Conservation (phyloP, 768 basidiomycete genomes). For the Tylopilus felleus region DNA sequence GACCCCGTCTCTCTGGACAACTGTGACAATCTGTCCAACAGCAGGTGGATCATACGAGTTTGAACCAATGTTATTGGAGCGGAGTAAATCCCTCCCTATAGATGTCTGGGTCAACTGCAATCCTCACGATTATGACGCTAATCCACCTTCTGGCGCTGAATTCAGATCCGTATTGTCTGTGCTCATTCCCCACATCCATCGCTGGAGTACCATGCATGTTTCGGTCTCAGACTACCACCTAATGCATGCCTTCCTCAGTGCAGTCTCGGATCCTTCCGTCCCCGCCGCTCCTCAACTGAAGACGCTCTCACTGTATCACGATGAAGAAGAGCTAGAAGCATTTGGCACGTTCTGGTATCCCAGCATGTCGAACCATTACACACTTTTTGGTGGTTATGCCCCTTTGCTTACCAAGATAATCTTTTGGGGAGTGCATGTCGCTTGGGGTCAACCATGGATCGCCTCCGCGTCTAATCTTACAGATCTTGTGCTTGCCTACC, state of each 20-base stretch:
- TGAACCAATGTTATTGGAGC: too few species aligned
- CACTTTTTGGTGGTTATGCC: conserved; percentile 30
- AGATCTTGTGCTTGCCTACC: neutral
- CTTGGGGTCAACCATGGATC: neutral
- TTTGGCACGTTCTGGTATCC: conserved; percentile 6
- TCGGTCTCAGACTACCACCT: conserved; percentile 44
- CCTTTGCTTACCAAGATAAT: neutral
- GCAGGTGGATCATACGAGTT: too few species aligned
- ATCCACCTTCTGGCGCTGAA: conserved; percentile 18
- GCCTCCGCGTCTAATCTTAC: neutral
- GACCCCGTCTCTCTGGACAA: too few species aligned
- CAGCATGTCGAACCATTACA: conserved; percentile 37
- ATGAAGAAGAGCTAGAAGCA: conserved; percentile 28
- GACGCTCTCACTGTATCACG: conserved; percentile 51
- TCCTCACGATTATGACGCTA: conserved; percentile 10
- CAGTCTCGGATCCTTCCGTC: conserved; percentile 37
- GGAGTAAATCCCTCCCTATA: conserved; percentile 35
- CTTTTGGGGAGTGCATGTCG: neutral
- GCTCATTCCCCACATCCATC: conserved; percentile 49
- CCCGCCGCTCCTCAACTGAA: conserved; percentile 54
- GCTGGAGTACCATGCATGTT: conserved; percentile 53
- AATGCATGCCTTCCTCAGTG: conserved; percentile 43
- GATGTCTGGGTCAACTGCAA: conserved; percentile 49
- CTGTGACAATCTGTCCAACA: too few species aligned
- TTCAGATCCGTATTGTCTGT: conserved; percentile 28